These are phyloP conservation scores for Scleromitrula shiraiana DNA, from an alignment of 2,329 filamentous ascomycete genomes.

Conservation along the genomic window DNA sequence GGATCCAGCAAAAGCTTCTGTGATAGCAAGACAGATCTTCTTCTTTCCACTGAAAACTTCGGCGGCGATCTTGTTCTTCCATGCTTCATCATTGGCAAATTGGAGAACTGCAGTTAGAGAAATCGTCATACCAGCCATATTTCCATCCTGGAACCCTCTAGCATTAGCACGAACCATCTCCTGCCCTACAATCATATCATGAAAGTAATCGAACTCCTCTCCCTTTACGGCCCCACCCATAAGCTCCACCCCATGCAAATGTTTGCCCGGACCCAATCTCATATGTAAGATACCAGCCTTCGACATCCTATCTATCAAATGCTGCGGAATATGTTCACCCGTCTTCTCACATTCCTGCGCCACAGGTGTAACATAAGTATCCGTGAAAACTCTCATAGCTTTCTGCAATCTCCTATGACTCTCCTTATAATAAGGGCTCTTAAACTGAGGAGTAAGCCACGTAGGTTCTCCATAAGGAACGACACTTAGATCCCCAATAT, in stretches of 20 bases:
- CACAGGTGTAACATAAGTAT: constrained; percentile 63
- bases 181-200: constrained; percentile 69
- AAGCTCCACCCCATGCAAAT: constrained; percentile 63
- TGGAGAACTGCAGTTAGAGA: constrained; percentile 72
- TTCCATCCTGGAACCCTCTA: constrained; percentile 78
- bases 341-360: constrained; percentile 68
- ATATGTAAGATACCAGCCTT: constrained; percentile 67
- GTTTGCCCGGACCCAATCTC: constrained; percentile 75
- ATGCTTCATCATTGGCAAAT: constrained; percentile 60
- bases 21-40: constrained; percentile 83
- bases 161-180: constrained; percentile 65
- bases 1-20: constrained; percentile 78
- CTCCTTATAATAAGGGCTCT: constrained; percentile 73
- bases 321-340: constrained; percentile 61
- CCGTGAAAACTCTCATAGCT: constrained; percentile 65
- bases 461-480: constrained; percentile 82
- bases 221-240: constrained; percentile 64
- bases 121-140: constrained; percentile 64
- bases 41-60: constrained; percentile 75
- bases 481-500: constrained; percentile 62
- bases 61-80: constrained; percentile 58
- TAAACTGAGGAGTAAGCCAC: constrained; percentile 72
- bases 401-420: constrained; percentile 61
- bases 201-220: constrained; percentile 81
- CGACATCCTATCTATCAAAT: constrained; percentile 73